Percentiles rank a stretch among this genome's conserved stretches.
Evolutionary conservation across 805 yeast species (phyloP).

Genomic region (Saturnispora kantuleensis): DNA sequence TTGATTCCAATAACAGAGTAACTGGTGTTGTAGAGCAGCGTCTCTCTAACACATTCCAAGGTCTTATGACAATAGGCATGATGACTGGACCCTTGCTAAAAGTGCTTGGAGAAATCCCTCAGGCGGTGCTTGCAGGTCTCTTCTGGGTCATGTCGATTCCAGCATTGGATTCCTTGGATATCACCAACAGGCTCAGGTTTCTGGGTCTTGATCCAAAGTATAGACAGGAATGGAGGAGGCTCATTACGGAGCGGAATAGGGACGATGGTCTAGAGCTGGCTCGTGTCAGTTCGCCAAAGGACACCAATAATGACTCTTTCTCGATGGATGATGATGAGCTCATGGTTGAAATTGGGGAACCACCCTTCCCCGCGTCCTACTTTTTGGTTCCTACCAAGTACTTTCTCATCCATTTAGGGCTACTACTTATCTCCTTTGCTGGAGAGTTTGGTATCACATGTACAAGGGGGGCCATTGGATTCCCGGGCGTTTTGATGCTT

Average conservation of each 20-base stretch:
- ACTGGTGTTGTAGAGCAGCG: slow-evolving; percentile 79
- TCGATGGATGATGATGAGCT: background rate
- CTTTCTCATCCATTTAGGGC: slow-evolving; percentile 44
- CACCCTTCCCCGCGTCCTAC: slow-evolving; percentile 2
- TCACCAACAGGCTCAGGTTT: slow-evolving; percentile 53
- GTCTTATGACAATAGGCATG: slow-evolving; percentile 70
- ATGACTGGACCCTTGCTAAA: slow-evolving; percentile 83
- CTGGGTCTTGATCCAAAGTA: slow-evolving; percentile 48
- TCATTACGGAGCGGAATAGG: background rate
- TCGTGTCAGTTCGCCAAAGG: background rate
- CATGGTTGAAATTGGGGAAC: background rate
- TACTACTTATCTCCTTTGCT: slow-evolving; percentile 60
- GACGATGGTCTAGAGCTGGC: background rate
- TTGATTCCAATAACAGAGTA: slow-evolving; percentile 31
- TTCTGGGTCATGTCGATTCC: slow-evolving; percentile 89
- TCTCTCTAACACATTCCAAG: slow-evolving; percentile 76
- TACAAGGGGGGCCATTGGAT: slow-evolving; percentile 88
- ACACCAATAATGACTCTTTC: background rate
- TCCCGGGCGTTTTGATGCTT: slow-evolving; percentile 74
- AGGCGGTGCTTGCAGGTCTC: slow-evolving; percentile 84
- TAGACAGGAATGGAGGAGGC: slow-evolving; percentile 5
- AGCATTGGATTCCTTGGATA: slow-evolving; percentile 60
- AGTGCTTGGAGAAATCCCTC: slow-evolving; percentile 80
- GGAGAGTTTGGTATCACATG: slow-evolving; percentile 80
- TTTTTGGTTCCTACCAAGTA: slow-evolving; percentile 27